phyloP scores from a whole-genome alignment of 2,329 filamentous ascomycete species.

The Teratosphaeria pseudoeucalypti region DNA sequence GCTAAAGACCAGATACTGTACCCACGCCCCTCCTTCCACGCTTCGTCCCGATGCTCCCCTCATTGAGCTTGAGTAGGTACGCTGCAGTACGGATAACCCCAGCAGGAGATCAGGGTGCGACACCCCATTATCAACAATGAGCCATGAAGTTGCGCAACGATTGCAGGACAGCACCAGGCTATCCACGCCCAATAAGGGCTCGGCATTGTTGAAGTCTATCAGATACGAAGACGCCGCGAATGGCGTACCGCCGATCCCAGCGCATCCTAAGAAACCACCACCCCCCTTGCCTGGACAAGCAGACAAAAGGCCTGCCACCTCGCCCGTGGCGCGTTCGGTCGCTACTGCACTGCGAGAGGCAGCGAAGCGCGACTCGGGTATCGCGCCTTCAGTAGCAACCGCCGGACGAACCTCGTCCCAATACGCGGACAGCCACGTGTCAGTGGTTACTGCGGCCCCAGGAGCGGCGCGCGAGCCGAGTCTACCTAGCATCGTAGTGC shows the following conservation, averaged over 20 bases:
- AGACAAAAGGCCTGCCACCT: constrained; percentile 3
- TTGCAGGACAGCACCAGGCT: background rate
- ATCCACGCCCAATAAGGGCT: background rate
- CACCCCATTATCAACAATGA: constrained; percentile 1
- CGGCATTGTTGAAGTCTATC: constrained; percentile 6
- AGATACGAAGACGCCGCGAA: constrained; percentile 11
- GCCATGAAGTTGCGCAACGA: constrained; percentile 1
- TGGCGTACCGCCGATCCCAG: constrained; percentile 7
- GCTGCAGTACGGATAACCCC: background rate
- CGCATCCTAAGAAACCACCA: constrained; percentile 3
- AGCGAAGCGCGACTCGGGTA: constrained; percentile 27
- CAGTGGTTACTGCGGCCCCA: background rate
- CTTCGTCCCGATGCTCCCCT: background rate
- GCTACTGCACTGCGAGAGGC: constrained; percentile 1
- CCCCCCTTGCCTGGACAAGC: constrained; percentile 1
- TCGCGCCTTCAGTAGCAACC: constrained; percentile 20
- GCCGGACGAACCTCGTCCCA: constrained; percentile 4
- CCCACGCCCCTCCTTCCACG: background rate
- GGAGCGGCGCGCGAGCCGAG: constrained; percentile 28
- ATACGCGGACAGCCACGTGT: constrained; percentile 9
- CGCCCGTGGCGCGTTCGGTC: constrained; percentile 1
- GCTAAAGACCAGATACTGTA: background rate
- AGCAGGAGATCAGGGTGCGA: background rate
- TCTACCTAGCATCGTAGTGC: constrained; percentile 36
- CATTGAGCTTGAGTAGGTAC: background rate